These are phyloP conservation scores for Paraphaeosphaeria sporulosa DNA, from an alignment of 2,329 filamentous ascomycete genomes.

Conservation along the genomic window DNA sequence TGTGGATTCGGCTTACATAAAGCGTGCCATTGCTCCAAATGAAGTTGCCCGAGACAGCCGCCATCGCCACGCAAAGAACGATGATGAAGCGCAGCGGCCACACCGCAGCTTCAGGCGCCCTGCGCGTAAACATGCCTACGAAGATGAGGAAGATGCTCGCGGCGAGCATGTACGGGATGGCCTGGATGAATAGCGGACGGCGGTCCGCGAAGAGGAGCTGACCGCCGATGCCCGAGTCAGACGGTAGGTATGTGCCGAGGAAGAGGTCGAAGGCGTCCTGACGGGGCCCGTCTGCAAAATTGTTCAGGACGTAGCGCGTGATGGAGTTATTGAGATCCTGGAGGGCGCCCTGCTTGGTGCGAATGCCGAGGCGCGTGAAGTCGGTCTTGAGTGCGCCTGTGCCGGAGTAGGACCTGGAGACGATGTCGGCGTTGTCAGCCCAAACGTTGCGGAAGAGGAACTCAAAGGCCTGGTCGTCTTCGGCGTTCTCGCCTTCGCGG, in stretches of 20 bases:
- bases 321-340: slow-evolving; percentile 89
- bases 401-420: slow-evolving; percentile 90
- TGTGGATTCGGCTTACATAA: slow-evolving; percentile 72
- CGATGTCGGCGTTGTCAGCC: slow-evolving; percentile 97
- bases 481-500: slow-evolving; percentile 76
- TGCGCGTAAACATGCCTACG: slow-evolving; percentile 75
- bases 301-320: slow-evolving; percentile 90
- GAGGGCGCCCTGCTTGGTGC: slow-evolving; percentile 83
- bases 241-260: slow-evolving; percentile 83
- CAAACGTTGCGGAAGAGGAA: slow-evolving; percentile 94
- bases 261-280: slow-evolving; percentile 98
- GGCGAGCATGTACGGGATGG: slow-evolving; percentile 89
- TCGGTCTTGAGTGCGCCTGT: slow-evolving; percentile 98
- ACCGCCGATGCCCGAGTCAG: slow-evolving; percentile 73
- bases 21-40: slow-evolving; percentile 86
- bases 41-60: slow-evolving; percentile 77
- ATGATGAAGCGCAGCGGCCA: slow-evolving; percentile 84
- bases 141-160: slow-evolving; percentile 86
- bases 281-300: slow-evolving; percentile 90
- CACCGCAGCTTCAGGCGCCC: slow-evolving; percentile 75
- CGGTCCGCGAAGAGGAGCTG: slow-evolving; percentile 82
- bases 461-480: slow-evolving; percentile 83
- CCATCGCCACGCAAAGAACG: slow-evolving; percentile 76
- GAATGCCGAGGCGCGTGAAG: slow-evolving; percentile 89
- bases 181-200: slow-evolving; percentile 85